Percentiles rank a stretch among this genome's conserved stretches.
These are phyloP conservation scores for Mycena leptocephala DNA, from an alignment of 768 basidiomycete species.

Conservation along the genomic window DNA sequence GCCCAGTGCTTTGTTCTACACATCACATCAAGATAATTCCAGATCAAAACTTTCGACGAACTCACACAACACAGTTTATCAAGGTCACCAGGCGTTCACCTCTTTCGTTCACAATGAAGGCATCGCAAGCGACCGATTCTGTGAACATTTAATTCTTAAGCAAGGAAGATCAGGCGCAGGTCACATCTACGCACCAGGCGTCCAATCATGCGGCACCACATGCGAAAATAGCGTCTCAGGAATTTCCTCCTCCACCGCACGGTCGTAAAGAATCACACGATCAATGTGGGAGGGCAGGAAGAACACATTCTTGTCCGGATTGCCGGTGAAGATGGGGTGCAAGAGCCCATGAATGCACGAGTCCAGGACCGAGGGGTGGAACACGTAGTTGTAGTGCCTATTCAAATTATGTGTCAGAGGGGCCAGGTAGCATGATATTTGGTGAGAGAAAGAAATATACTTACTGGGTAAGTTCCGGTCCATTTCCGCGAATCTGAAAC, in stretches of 20 bases:
- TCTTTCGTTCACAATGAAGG: constrained; percentile 42
- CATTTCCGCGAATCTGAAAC: constrained; percentile 30
- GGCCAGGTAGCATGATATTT: too few species aligned
- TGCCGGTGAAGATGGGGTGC: constrained; percentile 48
- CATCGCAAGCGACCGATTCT: constrained; percentile 43
- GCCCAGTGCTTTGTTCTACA: constrained; percentile 29
- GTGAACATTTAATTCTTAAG: neutral
- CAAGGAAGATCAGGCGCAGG: too few species aligned
- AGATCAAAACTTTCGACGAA: constrained; percentile 17
- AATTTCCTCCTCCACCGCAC: neutral
- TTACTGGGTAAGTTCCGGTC: constrained; percentile 35
- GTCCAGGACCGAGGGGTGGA: constrained; percentile 53
- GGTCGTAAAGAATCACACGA: constrained; percentile 36
- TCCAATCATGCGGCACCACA: neutral
- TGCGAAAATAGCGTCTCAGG: neutral
- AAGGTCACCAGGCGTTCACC: constrained; percentile 36
- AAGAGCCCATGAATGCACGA: constrained; percentile 52
- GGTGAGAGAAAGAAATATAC: neutral
- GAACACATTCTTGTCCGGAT: constrained; percentile 45
- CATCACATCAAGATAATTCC: constrained; percentile 23
- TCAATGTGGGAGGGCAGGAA: constrained; percentile 49
- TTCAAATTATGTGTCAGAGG: too few species aligned
- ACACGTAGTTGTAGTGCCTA: constrained; percentile 36
- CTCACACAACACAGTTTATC: constrained; percentile 26
- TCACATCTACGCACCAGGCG: neutral